Percentiles rank a stretch among this genome's conserved stretches.
Conservation (phyloP, 352 stramenopile species). For the Phytophthora ohioensis region DNA sequence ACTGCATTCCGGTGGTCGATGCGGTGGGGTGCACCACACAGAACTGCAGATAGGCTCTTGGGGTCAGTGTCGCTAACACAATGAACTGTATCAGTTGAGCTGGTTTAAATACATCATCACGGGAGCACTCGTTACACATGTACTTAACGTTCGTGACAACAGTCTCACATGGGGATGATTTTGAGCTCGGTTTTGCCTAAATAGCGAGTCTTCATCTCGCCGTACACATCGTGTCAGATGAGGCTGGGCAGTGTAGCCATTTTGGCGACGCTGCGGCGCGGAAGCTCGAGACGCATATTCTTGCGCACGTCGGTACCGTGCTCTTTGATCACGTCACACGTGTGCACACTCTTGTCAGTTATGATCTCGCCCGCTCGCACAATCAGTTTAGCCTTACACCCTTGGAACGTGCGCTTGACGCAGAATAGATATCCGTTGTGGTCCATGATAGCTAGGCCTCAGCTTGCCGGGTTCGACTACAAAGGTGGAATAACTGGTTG, state of each 20-base stretch:
- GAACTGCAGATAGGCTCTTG: not conserved
- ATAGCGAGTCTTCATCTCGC: not conserved
- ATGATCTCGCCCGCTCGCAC: not conserved
- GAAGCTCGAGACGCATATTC: not conserved
- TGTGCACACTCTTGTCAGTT: not conserved
- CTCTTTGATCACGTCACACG: not conserved
- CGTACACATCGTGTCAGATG: no score
- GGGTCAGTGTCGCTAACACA: not conserved
- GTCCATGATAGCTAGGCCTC: not conserved
- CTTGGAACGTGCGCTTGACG: not conserved
- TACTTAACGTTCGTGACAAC: not conserved
- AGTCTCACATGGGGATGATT: no score
- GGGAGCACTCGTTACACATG: not conserved
- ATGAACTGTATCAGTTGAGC: not conserved
- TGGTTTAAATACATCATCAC: not conserved
- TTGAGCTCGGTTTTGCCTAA: not conserved
- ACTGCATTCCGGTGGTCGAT: not conserved
- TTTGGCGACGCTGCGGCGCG: no score
- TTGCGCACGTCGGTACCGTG: not conserved
- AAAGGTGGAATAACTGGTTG: no score
- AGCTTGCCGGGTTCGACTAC: no score
- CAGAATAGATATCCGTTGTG: not conserved
- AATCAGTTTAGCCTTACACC: not conserved
- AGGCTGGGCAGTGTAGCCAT: no score
- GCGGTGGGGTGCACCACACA: not conserved